These are phyloP conservation scores for Jackrogersella minutella DNA, from an alignment of 495 filamentous ascomycete genomes.

Conservation along the genomic window DNA sequence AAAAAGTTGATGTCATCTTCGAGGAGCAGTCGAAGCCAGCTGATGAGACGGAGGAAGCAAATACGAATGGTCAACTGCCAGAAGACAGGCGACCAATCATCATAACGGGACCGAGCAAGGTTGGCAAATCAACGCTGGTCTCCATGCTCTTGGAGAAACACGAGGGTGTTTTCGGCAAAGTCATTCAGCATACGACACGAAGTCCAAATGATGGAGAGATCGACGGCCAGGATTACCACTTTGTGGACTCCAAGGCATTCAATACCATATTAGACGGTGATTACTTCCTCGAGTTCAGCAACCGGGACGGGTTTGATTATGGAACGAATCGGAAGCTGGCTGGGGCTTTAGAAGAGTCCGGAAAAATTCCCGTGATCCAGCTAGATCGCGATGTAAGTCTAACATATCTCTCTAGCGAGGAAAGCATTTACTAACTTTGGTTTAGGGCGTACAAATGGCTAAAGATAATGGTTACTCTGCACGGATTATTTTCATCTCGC, in stretches of 20 bases:
- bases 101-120: conserved; percentile 53
- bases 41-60: conserved; percentile 32
- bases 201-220: conserved; percentile 55
- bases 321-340: conserved; percentile 58
- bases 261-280: conserved; percentile 61
- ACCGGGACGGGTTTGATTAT: conserved; percentile 51
- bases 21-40: conserved; percentile 47
- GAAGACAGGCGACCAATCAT: conserved; percentile 56
- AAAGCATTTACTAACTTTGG: conserved; percentile 18
- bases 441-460: conserved; percentile 74
- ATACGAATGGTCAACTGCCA: conserved; percentile 43
- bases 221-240: conserved; percentile 54
- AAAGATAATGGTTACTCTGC: conserved; percentile 74
- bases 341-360: conserved; percentile 54
- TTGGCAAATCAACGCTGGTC: conserved; percentile 50
- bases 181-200: conserved; percentile 55
- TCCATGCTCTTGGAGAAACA: conserved; percentile 54
- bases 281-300: conserved; percentile 58
- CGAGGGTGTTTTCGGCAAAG: conserved; percentile 51
- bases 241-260: conserved; percentile 57
- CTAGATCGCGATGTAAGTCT: conserved; percentile 62
- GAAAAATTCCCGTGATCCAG: conserved; percentile 62
- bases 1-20: conserved; percentile 66
- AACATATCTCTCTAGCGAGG: background rate
- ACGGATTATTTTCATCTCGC: conserved; percentile 75